Percentiles rank a stretch among this genome's conserved stretches.
phyloP scores from a whole-genome alignment of 2,329 filamentous ascomycete genomes.

The Pseudocercospora macadamiae region DNA sequence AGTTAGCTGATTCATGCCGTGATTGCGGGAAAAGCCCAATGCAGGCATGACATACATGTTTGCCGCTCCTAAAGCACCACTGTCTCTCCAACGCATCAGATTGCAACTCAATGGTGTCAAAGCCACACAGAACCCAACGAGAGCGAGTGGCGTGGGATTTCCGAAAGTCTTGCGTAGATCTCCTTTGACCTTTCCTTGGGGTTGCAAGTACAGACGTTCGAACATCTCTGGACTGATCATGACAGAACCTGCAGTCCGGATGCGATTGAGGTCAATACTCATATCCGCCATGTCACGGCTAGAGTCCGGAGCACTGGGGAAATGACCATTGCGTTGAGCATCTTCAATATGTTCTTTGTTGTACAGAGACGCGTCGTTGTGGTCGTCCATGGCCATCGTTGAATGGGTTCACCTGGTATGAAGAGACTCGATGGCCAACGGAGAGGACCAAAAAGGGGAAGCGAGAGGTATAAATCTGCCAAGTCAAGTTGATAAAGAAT shows the following conservation, averaged over 20 bases:
- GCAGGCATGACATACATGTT: slow-evolving; percentile 22
- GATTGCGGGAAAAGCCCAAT: neutral
- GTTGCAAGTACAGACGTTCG: slow-evolving; percentile 29
- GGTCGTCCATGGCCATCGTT: neutral
- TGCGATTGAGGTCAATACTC: slow-evolving; percentile 3
- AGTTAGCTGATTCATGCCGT: neutral
- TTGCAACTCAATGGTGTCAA: slow-evolving; percentile 19
- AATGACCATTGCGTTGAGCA: neutral
- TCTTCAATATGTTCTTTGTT: neutral
- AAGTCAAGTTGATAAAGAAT: neutral
- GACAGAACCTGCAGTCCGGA: slow-evolving; percentile 1
- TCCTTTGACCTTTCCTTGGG: slow-evolving; percentile 19
- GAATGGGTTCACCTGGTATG: too few relatives aligned
- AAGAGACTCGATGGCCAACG: neutral
- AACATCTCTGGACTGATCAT: slow-evolving; percentile 25
- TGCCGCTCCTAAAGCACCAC: slow-evolving; percentile 18
- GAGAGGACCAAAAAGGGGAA: neutral
- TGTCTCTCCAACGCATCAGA: slow-evolving; percentile 28
- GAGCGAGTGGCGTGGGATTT: slow-evolving; percentile 26
- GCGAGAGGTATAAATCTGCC: neutral
- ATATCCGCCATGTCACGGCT: slow-evolving; percentile 11
- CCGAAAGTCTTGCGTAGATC: too few relatives aligned
- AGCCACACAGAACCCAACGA: slow-evolving; percentile 21
- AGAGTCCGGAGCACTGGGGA: slow-evolving; percentile 8
- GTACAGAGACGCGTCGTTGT: neutral